Conservation (phyloP, 1,284 basidiomycete species). For the Tilletia caries region DNA sequence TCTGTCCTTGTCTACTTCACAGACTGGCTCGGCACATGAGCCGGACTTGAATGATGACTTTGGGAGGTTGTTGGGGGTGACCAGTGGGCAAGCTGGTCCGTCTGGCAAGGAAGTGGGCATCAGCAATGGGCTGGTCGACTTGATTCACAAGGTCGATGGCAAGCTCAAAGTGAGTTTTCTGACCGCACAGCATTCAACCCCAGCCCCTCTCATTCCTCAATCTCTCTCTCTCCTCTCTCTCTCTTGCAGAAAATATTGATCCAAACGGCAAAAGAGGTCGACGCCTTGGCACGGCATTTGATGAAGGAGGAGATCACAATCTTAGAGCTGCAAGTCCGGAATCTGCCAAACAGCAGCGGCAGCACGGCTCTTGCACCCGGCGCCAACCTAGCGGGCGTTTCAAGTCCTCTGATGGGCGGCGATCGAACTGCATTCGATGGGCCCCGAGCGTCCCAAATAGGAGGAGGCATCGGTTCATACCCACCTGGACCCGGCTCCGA, state of each 20-base stretch:
- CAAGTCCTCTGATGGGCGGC: neutral
- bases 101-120: conserved; percentile 12
- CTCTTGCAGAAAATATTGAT: conserved; percentile 24
- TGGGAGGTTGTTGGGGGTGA: neutral
- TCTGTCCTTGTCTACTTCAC: neutral
- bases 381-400: neutral
- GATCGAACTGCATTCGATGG: neutral
- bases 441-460: neutral
- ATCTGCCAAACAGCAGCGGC: conserved; percentile 8
- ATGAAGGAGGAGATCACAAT: conserved; percentile 38
- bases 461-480: no score
- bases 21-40: neutral
- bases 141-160: conserved; percentile 36
- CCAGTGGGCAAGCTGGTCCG: neutral
- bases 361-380: neutral
- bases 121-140: conserved; percentile 27
- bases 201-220: no score
- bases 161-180: conserved; percentile 32
- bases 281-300: conserved; percentile 30
- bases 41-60: neutral
- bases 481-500: neutral
- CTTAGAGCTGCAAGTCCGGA: conserved; percentile 21
- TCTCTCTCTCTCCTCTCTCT: neutral
- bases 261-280: conserved; percentile 36
- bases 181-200: no score